These are phyloP conservation scores for Trapa incisa DNA, from an alignment of 345 rosid species.

Conservation along the genomic window DNA sequence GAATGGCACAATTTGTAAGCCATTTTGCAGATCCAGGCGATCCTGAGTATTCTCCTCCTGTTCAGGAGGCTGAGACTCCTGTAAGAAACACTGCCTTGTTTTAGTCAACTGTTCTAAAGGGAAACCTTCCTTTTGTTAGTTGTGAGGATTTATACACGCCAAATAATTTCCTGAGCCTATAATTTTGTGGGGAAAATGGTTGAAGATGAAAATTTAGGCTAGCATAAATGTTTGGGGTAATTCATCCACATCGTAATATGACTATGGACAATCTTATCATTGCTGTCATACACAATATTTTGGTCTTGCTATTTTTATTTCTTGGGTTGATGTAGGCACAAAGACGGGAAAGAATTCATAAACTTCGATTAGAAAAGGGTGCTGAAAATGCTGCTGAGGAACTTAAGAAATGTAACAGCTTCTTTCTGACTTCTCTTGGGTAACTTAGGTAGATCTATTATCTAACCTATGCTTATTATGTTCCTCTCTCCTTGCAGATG, in stretches of 20 bases:
- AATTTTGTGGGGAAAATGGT: no score
- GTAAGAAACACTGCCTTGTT: conserved; percentile 30
- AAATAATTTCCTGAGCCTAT: not conserved
- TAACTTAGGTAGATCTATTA: not conserved
- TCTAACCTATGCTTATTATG: not conserved
- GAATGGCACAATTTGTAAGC: conserved; percentile 81
- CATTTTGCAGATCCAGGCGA: conserved; percentile 81
- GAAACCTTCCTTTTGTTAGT: not conserved
- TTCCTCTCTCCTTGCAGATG: conserved; percentile 40
- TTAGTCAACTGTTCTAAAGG: not conserved
- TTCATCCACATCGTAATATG: not conserved
- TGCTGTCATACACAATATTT: not conserved
- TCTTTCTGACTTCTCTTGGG: conserved; percentile 6
- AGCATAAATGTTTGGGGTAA: not conserved
- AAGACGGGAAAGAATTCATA: conserved; percentile 72
- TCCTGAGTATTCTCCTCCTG: conserved; percentile 82
- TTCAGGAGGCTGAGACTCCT: conserved; percentile 63
- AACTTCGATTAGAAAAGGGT: conserved; percentile 68
- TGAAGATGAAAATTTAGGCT: not conserved
- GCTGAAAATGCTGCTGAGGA: conserved; percentile 77
- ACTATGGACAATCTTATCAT: not conserved
- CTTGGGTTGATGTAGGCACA: conserved; percentile 31
- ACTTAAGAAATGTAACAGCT: conserved; percentile 45
- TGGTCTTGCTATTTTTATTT: not conserved
- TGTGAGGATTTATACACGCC: not conserved